Conservation (phyloP, 331 rosid genomes). For the Pyrus hybrid region DNA sequence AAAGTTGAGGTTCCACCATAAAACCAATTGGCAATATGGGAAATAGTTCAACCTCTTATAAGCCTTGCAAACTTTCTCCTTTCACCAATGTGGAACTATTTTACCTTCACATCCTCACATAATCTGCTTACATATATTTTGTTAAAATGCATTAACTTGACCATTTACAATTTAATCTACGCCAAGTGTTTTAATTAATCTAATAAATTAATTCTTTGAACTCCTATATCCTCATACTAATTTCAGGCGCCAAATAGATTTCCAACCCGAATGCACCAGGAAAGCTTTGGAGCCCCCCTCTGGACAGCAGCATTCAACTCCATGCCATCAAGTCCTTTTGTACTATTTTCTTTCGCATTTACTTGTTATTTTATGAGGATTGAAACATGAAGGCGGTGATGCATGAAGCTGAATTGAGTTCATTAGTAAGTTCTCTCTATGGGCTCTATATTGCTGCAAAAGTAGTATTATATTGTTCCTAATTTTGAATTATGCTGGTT, state of each 20-base stretch:
- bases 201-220: neutral
- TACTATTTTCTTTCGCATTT: neutral
- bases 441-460: neutral
- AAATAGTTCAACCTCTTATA: too few relatives aligned
- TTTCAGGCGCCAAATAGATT: neutral
- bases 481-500: neutral
- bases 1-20: too few relatives aligned
- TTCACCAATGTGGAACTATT: too few relatives aligned
- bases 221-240: neutral
- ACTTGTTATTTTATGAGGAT: neutral
- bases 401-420: neutral
- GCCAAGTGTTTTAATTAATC: too few relatives aligned
- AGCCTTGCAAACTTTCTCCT: too few relatives aligned
- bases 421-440: constrained; percentile 4
- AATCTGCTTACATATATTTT: neutral
- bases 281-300: constrained; percentile 4
- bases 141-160: neutral
- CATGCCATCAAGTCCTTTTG: constrained; percentile 5
- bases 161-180: too few relatives aligned
- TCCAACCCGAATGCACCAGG: neutral
- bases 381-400: neutral
- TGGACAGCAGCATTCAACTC: constrained; percentile 4
- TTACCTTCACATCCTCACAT: too few relatives aligned
- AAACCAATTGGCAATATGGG: too few relatives aligned
- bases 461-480: neutral